These are phyloP conservation scores for Litsea cubeba DNA, from an alignment of 164 flowering plant species.

Conservation along the genomic window DNA sequence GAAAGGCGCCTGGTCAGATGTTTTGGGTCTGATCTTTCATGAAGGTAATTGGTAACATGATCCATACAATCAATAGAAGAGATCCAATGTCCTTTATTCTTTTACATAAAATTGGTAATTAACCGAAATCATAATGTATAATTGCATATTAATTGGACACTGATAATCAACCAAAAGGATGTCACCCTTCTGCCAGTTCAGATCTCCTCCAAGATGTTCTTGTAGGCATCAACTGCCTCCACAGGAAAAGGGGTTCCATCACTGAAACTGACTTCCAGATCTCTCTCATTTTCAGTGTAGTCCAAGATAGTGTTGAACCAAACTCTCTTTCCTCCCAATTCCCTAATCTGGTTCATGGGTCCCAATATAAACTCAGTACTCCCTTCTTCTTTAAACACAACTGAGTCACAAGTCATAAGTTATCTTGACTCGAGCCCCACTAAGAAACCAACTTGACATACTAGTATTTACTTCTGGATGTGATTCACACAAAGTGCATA, in stretches of 20 bases:
- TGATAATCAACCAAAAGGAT: constrained; percentile 8
- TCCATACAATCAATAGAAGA: no score
- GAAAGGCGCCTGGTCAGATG: no score
- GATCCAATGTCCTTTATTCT: no score
- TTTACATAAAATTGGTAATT: no score
- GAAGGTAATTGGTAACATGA: no score
- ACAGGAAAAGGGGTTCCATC: constrained; percentile 1
- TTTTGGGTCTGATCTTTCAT: no score
- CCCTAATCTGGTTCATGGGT: constrained; percentile 2
- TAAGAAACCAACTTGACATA: neutral
- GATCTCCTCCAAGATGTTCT: constrained; percentile 4
- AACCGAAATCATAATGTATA: no score
- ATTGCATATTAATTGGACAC: constrained; percentile 4
- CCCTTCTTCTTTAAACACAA: neutral
- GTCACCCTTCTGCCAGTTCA: constrained; percentile 8
- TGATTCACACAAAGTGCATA: neutral
- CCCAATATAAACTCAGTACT: constrained; percentile 12
- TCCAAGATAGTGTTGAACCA: constrained; percentile 14
- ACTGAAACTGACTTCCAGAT: neutral
- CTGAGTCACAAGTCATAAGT: neutral
- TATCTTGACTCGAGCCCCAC: constrained; percentile 1
- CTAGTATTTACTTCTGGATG: neutral
- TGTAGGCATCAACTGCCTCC: neutral
- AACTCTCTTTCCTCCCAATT: constrained; percentile 6
- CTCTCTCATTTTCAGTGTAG: neutral